These are phyloP conservation scores for Phenoliferia sp. DNA, from an alignment of 1,284 basidiomycete genomes.

Conservation along the genomic window DNA sequence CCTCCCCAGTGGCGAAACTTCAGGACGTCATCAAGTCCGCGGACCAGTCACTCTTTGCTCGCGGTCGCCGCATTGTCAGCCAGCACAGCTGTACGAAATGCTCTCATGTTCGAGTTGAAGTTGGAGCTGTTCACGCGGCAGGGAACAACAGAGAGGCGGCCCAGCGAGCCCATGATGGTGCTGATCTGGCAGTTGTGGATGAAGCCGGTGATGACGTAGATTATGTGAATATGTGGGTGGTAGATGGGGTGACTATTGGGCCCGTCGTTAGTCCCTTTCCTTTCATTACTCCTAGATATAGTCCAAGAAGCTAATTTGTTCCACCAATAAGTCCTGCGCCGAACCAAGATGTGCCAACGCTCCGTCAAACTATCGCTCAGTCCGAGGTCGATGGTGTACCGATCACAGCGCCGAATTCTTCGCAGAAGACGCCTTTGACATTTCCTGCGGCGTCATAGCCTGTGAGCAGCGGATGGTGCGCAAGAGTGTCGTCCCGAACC, in stretches of 20 bases:
- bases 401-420: neutral
- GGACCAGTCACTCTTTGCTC: neutral
- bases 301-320: neutral
- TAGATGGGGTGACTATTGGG: neutral
- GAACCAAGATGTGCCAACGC: neutral
- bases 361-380: neutral
- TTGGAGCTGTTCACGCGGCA: neutral
- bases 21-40: neutral
- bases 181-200: neutral
- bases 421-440: neutral
- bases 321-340: neutral
- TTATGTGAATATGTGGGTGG: neutral
- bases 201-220: neutral
- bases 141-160: neutral
- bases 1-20: neutral
- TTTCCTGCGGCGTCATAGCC: neutral
- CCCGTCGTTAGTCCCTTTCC: neutral
- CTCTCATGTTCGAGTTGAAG: neutral
- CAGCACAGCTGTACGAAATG: neutral
- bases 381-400: neutral
- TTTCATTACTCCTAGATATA: too few relatives aligned
- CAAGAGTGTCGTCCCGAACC: neutral
- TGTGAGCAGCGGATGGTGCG: neutral
- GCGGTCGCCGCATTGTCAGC: neutral
- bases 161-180: neutral